Base-by-base conservation (phyloP, 2,329 filamentous ascomycete genomes). In the Colletotrichum sp. region DNA sequence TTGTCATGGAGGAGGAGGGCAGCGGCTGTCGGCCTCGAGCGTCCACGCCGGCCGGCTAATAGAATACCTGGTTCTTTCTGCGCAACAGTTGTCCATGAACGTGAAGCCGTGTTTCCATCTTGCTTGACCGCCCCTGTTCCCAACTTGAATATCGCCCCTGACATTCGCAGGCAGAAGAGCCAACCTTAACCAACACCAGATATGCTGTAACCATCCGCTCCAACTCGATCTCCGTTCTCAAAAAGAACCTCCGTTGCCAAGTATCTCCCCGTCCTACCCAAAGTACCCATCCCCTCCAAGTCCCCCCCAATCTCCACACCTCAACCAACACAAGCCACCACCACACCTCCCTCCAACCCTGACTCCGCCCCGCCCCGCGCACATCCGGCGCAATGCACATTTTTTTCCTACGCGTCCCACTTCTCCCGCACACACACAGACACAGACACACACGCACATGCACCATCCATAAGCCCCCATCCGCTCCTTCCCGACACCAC, bases 1-100 rank as follows among this genome's bases (percentile, higher is more conserved):
- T 39, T 44, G n/a, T 30, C 30, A 44, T 69, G 52, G 52, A 64
- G 39, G 39, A 64, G 30, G n/a, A 28, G n/a, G 52, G 52, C 28
- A n/a, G 21, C 60, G 26, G 30, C 63, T 15, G 39, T 64, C 34
- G 30, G 32, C 62, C 34, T 21, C 34, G 34, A 44, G 21, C 36
- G 15, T 30, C 32, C 4, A 16, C 39, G 39, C 63, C 34, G 63
- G 36, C 63, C 44, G 63, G 26, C 57, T 64, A 76, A 73, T 69
- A 69, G 73, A 73, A 55, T 69, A 76, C 59, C 64, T 64, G 55
- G n/a, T 64, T 68, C 62, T 76, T 73, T 75, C 39, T 69, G 64
- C 57, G 60, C 49, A 32, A 16, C 15, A 60, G 8, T 12, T 1
- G 21, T 26, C 15, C 26, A 30, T 30, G 57, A 30, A 10, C 16